Conservation (phyloP, 169 alveolate genomes). For the Eimeria tenella region DNA sequence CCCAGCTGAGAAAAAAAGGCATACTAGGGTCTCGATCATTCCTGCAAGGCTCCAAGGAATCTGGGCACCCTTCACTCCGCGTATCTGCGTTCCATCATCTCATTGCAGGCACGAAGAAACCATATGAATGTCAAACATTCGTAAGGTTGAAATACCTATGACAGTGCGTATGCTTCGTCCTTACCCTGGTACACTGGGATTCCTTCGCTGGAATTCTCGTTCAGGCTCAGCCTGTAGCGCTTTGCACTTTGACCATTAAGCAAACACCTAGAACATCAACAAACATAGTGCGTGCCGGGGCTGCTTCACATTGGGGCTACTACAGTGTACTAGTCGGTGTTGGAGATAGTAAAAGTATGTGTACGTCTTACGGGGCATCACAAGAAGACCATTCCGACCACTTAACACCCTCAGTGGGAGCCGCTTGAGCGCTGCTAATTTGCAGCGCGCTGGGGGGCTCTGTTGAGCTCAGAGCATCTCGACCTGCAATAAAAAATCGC, state of each 20-base stretch:
- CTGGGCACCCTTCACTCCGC: conserved; percentile 40
- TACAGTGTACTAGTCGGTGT: neutral
- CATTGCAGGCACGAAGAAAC: neutral
- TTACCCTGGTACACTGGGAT: conserved; percentile 34
- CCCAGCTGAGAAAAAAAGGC: conserved; percentile 18
- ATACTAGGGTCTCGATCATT: conserved; percentile 66
- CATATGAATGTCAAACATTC: no score
- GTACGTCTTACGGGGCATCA: conserved; percentile 60
- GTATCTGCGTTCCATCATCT: conserved; percentile 35
- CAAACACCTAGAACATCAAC: conserved; percentile 12
- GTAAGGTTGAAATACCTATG: no score
- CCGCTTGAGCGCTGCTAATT: neutral
- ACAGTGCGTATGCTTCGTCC: neutral
- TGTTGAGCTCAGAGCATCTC: neutral
- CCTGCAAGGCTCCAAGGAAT: conserved; percentile 48
- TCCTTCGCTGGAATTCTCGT: neutral
- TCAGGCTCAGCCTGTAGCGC: conserved; percentile 31
- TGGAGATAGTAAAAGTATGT: neutral
- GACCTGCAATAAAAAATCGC: neutral
- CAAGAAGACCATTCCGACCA: conserved; percentile 73
- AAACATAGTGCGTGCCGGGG: neutral
- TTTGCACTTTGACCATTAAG: conserved; percentile 31
- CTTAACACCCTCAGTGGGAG: neutral
- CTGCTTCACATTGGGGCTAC: neutral
- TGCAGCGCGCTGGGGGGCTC: conserved; percentile 48